Conservation (phyloP, 2,329 filamentous ascomycete species). For the Gyromitra esculenta region DNA sequence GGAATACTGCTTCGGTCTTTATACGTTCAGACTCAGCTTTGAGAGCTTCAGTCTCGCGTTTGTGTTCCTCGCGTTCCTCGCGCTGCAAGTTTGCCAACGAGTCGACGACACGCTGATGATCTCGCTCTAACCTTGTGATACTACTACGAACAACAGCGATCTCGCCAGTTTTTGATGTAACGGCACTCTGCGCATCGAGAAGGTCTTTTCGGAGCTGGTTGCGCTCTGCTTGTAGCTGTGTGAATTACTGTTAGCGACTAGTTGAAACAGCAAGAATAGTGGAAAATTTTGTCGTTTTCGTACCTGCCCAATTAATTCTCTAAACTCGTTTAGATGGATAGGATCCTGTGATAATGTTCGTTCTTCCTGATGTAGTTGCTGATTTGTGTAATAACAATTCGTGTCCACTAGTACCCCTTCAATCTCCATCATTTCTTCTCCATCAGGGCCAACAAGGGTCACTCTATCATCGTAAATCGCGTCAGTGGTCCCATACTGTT, state of each 20-base stretch:
- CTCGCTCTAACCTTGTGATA: conserved; percentile 69
- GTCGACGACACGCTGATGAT: conserved; percentile 71
- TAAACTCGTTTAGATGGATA: conserved; percentile 16
- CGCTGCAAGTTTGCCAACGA: conserved; percentile 71
- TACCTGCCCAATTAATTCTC: conserved; percentile 22
- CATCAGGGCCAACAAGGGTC: conserved; percentile 54
- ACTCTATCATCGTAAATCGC: conserved; percentile 21
- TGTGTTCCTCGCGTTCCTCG: conserved; percentile 72
- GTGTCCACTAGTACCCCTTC: conserved; percentile 16
- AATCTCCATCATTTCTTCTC: conserved; percentile 50
- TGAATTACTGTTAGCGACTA: conserved; percentile 40
- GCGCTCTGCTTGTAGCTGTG: conserved; percentile 51
- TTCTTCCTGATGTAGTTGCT: conserved; percentile 15
- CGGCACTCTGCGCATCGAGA: conserved; percentile 66
- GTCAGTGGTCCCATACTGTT: background rate
- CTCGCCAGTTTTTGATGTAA: conserved; percentile 75
- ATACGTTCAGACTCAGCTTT: conserved; percentile 72
- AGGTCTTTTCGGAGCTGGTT: conserved; percentile 64
- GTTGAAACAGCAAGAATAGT: conserved; percentile 38
- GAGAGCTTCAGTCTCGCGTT: conserved; percentile 72
- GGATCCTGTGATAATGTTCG: background rate
- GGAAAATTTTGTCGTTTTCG: background rate
- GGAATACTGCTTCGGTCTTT: conserved; percentile 76
- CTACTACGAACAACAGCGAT: conserved; percentile 79
- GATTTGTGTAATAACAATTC: conserved; percentile 11